Conservation (phyloP, 2,329 filamentous ascomycete genomes). For the Thelonectria discophora region DNA sequence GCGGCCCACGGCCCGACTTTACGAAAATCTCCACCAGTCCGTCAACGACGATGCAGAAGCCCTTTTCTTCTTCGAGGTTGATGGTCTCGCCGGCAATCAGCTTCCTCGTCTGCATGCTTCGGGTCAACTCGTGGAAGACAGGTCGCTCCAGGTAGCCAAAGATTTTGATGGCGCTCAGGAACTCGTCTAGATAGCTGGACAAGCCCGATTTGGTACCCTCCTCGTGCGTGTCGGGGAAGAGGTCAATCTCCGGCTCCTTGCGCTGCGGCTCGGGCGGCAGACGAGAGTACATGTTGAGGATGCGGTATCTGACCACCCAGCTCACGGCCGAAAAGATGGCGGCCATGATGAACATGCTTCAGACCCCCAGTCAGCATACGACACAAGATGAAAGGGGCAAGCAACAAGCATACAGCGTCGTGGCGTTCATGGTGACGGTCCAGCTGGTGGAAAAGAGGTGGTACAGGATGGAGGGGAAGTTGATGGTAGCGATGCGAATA, state of each 20-base stretch:
- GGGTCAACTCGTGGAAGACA: constrained; percentile 95
- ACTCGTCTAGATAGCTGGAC: constrained; percentile 97
- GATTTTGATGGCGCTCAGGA: constrained; percentile 97
- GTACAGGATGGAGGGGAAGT: constrained; percentile 88
- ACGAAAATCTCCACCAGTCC: constrained; percentile 98
- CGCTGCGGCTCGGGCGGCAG: constrained; percentile 93
- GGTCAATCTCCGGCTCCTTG: constrained; percentile 93
- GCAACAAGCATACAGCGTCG: constrained; percentile 75
- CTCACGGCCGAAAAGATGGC: constrained; percentile 84
- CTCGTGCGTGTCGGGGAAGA: constrained; percentile 93
- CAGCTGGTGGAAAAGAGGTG: constrained; percentile 89
- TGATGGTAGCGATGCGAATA: constrained; percentile 87
- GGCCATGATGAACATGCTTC: constrained; percentile 77
- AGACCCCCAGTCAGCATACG: constrained; percentile 25
- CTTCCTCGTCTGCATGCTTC: constrained; percentile 98
- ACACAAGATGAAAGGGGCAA: constrained; percentile 7
- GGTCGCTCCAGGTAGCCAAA: constrained; percentile 97
- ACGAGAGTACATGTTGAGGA: constrained; percentile 95
- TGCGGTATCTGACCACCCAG: constrained; percentile 95
- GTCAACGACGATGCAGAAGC: constrained; percentile 97
- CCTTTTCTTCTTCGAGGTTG: constrained; percentile 95
- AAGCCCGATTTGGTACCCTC: constrained; percentile 89
- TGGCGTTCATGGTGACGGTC: constrained; percentile 99
- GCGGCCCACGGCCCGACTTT: constrained; percentile 75
- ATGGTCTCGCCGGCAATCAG: constrained; percentile 95